Percentiles rank a stretch among this genome's conserved stretches.
Evolutionary conservation across 805 yeast species (phyloP).

Genomic region (Sungouiella thailandica): DNA sequence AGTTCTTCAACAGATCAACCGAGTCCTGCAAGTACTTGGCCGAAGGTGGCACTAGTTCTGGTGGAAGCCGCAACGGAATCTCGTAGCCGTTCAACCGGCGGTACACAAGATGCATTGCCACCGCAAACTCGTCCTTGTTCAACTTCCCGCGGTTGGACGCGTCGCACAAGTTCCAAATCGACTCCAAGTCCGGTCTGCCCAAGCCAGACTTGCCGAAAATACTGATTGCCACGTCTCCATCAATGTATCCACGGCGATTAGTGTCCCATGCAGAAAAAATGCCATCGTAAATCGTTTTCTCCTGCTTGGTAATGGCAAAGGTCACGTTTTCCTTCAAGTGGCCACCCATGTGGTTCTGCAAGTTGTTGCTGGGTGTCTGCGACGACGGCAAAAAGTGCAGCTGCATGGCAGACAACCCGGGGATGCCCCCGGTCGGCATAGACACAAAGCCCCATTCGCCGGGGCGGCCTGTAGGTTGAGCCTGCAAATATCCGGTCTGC

Average conservation of each 20-base stretch:
- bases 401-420: slow-evolving; percentile 64
- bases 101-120: slow-evolving; percentile 96
- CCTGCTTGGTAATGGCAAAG: slow-evolving; percentile 84
- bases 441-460: slow-evolving; percentile 80
- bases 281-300: slow-evolving; percentile 78
- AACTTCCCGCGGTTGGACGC: slow-evolving; percentile 76
- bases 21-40: slow-evolving; percentile 68
- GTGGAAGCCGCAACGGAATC: slow-evolving; percentile 79
- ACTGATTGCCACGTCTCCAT: slow-evolving; percentile 77
- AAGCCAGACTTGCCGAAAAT: slow-evolving; percentile 91
- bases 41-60: slow-evolving; percentile 86
- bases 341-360: slow-evolving; percentile 41
- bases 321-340: slow-evolving; percentile 50
- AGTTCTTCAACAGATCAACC: slow-evolving; percentile 64
- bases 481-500: slow-evolving; percentile 25
- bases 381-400: slow-evolving; percentile 60
- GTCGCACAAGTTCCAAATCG: slow-evolving; percentile 88
- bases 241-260: slow-evolving; percentile 59
- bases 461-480: slow-evolving; percentile 62
- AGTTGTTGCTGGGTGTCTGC: slow-evolving; percentile 29
- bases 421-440: slow-evolving; percentile 64
- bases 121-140: slow-evolving; percentile 86
- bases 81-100: slow-evolving; percentile 83
- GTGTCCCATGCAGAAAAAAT: slow-evolving; percentile 88
- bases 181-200: slow-evolving; percentile 76